Percentiles rank a stretch among this genome's conserved stretches.
These are phyloP conservation scores for Pezicula radicicola DNA, from an alignment of 2,329 filamentous ascomycete genomes.

Conservation along the genomic window DNA sequence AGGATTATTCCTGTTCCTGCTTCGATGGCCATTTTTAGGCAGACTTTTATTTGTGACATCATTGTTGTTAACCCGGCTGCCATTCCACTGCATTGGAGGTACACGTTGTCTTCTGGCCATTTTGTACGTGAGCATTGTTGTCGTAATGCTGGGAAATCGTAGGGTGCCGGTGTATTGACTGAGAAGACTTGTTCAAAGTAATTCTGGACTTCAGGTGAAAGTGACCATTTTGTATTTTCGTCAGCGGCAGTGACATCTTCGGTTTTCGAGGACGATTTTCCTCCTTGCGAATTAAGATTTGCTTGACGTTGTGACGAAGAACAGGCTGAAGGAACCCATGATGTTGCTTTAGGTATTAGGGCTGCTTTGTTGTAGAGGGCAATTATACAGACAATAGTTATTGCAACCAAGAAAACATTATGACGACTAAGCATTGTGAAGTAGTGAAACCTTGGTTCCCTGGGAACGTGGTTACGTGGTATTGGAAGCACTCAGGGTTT, in stretches of 20 bases:
- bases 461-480: no score
- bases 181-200: constrained; percentile 33
- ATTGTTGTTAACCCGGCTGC: constrained; percentile 30
- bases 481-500: no score
- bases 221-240: background rate
- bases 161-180: constrained; percentile 10
- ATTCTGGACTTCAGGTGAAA: constrained; percentile 1
- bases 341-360: no score
- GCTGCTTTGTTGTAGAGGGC: background rate
- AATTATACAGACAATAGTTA: background rate
- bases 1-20: constrained; percentile 27
- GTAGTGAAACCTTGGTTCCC: no score
- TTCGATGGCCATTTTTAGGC: constrained; percentile 33
- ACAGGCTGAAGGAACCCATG: no score
- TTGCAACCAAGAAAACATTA: background rate
- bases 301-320: no score
- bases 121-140: constrained; percentile 21
- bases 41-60: constrained; percentile 32
- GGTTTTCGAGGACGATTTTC: no score
- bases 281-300: no score
- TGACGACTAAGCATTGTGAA: background rate
- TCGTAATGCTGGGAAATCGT: constrained; percentile 21
- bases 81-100: constrained; percentile 30
- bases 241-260: background rate
- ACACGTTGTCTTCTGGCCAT: constrained; percentile 27